phyloP scores from a whole-genome alignment of 805 yeast genomes.

The Myxozyma kluyveri region DNA sequence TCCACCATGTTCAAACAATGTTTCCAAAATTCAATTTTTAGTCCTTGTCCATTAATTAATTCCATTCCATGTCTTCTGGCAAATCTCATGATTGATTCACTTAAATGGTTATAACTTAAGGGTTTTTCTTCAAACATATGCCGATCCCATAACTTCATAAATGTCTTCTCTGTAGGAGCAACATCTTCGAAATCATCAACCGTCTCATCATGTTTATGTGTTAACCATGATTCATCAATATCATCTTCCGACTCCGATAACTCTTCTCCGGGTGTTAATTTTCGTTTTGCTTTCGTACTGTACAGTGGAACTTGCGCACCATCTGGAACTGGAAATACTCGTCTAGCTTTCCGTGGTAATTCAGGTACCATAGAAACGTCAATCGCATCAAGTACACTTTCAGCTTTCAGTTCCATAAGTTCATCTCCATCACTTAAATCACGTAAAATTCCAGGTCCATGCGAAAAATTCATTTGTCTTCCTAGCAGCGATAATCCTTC shows the following conservation, averaged over 20 bases:
- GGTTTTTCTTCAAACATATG: conserved; percentile 28
- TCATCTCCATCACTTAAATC: neutral
- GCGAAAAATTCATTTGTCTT: conserved; percentile 4
- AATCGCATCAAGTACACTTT: neutral
- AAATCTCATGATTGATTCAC: conserved; percentile 24
- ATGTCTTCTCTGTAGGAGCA: conserved; percentile 18
- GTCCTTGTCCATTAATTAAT: conserved; percentile 5
- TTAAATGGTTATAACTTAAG: conserved; percentile 17
- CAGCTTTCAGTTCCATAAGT: neutral
- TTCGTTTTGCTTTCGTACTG: conserved; percentile 21
- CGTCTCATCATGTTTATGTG: conserved; percentile 24
- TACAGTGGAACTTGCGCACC: conserved; percentile 10
- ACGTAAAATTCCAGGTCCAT: neutral
- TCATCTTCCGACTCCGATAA: conserved; percentile 27
- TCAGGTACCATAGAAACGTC: conserved; percentile 23
- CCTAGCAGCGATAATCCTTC: conserved; percentile 11
- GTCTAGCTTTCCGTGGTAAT: conserved; percentile 19
- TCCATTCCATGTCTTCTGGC: conserved; percentile 14
- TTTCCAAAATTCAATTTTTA: conserved; percentile 23
- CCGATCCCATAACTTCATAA: conserved; percentile 25
- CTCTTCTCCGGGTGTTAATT: conserved; percentile 17
- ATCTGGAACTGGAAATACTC: conserved; percentile 19
- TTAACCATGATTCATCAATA: conserved; percentile 21
- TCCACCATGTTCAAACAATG: conserved; percentile 23
- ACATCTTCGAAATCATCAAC: conserved; percentile 29